Evolutionary conservation across 108 stramenopile species (phyloP), one percentile per base, ranked within the genome.

Genomic region (Epithemia pelagica): DNA sequence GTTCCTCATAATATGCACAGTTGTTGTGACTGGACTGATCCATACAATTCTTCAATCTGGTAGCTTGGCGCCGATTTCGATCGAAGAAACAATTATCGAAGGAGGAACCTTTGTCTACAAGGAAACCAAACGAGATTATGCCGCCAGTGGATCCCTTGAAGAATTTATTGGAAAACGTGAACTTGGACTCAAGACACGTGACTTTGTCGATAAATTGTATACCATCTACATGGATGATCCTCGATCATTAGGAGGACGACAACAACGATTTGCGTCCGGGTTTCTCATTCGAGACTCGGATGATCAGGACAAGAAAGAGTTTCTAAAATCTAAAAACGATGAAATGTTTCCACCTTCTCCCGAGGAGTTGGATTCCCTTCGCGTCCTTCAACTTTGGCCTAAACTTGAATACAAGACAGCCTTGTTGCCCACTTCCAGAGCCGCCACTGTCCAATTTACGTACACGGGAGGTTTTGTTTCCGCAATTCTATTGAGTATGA

Each of bases 81-180:
- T 74, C 19, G 28, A 32, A 20, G 71, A 87, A 54, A 76, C 73
- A 0, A 63, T 54, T 2, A 90, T 90, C 66, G 79, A 82, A 30
- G 89, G 89, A 52, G 89, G 89, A 8, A 67, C 69, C 30, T 94
- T 78, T 67, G 65, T 80, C 23, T 81, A 89, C 66, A 88, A 89
- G 61, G 52, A 73, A 0, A 66, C 79, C 0, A 29, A 29, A 62
- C 78, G 67, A 27, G 91, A 89, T 70, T 92, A 92, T 68, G 88
- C 83, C 21, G 82, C 91, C 28, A 69, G 59, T 27, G 24, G 27
- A n/a, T 79, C 78, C 25, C 37, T 75, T 7, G 37, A 60, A 20
- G 54, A 65, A 27, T 64, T 46, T 2, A 71, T 80, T 32, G 64
- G 32, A 55, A 28, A 58, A n/a, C 37, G 37, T 15, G 76, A 86